A percentile compares a stretch with the other conserved stretches of the same genome.
Conservation (phyloP, 176 grass and related monocot genomes). For the Otatea glauca region DNA sequence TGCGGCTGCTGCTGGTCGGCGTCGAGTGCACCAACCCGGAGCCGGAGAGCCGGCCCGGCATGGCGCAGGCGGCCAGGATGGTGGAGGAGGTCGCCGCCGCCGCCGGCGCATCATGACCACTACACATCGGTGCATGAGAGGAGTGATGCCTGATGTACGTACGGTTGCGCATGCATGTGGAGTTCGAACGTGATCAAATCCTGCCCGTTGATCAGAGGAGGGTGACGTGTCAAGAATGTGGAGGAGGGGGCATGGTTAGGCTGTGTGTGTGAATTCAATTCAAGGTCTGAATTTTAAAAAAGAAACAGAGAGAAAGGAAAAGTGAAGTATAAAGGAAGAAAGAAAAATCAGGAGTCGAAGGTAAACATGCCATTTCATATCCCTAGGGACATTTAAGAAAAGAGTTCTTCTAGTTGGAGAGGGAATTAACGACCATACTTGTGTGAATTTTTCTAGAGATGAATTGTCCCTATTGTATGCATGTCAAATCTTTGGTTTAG, state of each 20-base stretch:
- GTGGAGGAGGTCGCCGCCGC: conserved; percentile 60
- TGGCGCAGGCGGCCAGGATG: conserved; percentile 52
- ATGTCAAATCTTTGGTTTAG: not conserved
- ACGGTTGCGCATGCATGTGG: conserved; percentile 7
- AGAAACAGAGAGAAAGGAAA: not conserved
- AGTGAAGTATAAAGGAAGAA: not conserved
- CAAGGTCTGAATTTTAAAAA: conserved; percentile 1
- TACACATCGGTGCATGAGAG: not conserved
- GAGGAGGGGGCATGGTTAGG: not conserved
- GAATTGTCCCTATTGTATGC: conserved; percentile 7
- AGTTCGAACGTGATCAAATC: conserved; percentile 22
- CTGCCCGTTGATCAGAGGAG: conserved; percentile 15
- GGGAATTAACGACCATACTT: conserved; percentile 35
- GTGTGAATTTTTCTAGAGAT: conserved; percentile 10
- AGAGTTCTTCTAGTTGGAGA: conserved; percentile 29
- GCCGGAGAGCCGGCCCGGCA: conserved; percentile 55
- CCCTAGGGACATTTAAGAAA: conserved; percentile 14
- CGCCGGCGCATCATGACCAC: conserved; percentile 9
- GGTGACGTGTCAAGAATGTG: not conserved
- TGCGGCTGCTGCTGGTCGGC: conserved; percentile 49
- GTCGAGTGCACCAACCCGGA: conserved; percentile 41
- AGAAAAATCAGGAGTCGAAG: not conserved
- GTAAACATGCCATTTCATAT: not conserved
- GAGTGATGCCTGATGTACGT: not conserved
- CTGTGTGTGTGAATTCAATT: conserved; percentile 3